A percentile compares a stretch with the other conserved stretches of the same genome.
Conservation (phyloP, 2,329 filamentous ascomycete genomes). For the Dendryphion nanum region DNA sequence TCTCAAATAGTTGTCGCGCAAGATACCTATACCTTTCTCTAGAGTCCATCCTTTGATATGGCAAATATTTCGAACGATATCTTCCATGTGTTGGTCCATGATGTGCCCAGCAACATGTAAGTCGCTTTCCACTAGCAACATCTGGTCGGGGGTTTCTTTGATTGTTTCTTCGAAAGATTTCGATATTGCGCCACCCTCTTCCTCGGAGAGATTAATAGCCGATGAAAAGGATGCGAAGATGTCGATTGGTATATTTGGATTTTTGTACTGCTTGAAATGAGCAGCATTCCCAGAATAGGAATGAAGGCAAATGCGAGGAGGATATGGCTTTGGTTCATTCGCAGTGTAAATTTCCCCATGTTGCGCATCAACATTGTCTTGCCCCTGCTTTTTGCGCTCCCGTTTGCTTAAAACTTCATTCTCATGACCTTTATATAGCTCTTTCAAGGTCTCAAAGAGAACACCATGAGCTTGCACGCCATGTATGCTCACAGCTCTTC, state of each 20-base stretch:
- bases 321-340: constrained; percentile 62
- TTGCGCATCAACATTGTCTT: constrained; percentile 1
- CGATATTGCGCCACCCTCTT: constrained; percentile 46
- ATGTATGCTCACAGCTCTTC: constrained; percentile 66
- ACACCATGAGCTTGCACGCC: constrained; percentile 75
- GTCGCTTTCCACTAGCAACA: constrained; percentile 86
- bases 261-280: constrained; percentile 73
- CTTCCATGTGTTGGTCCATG: constrained; percentile 77
- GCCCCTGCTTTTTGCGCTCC: constrained; percentile 43
- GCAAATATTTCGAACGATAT: constrained; percentile 75
- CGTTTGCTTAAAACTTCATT: constrained; percentile 59
- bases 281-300: constrained; percentile 82
- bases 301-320: constrained; percentile 88
- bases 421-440: constrained; percentile 71
- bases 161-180: constrained; percentile 65
- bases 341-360: constrained; percentile 3
- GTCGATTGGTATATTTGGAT: constrained; percentile 67
- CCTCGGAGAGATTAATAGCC: constrained; percentile 69
- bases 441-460: constrained; percentile 63
- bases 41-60: constrained; percentile 74
- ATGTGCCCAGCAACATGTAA: constrained; percentile 74
- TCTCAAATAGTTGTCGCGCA: constrained; percentile 72
- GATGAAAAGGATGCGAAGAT: constrained; percentile 89
- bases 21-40: constrained; percentile 64
- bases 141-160: constrained; percentile 70